Evolutionary conservation across 306 rosid genomes (phyloP).

Genomic region (cucumber (Cucumis sativus)): DNA sequence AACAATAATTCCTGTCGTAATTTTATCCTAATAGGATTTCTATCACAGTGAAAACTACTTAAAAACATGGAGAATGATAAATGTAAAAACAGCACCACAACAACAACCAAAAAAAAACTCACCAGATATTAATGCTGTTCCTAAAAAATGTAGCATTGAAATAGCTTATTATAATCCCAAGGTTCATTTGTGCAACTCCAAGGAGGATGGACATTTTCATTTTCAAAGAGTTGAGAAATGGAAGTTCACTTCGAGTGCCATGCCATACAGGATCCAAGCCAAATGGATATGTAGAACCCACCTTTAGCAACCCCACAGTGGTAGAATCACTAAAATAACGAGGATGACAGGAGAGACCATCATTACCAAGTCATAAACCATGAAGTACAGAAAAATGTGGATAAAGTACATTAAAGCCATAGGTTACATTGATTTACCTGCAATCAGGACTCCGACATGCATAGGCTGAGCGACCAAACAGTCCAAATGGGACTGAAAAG

Average conservation of each 20-base stretch:
- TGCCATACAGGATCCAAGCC: slow-evolving; percentile 99
- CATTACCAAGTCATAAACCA: slow-evolving; percentile 9
- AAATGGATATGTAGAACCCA: slow-evolving; percentile 73
- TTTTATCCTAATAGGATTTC: not conserved
- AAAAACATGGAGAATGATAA: not conserved
- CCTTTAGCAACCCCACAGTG: slow-evolving; percentile 70
- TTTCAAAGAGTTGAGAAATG: slow-evolving; percentile 92
- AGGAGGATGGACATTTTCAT: slow-evolving; percentile 97
- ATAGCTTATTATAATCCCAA: slow-evolving; percentile 79
- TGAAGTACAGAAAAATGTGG: not conserved
- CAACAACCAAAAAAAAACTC: slow-evolving; percentile 11
- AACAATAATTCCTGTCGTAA: not conserved
- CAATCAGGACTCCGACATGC: slow-evolving; percentile 81
- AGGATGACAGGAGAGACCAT: not conserved
- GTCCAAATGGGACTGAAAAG: slow-evolving; percentile 80
- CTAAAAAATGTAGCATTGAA: slow-evolving; percentile 67
- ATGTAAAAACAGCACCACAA: not conserved
- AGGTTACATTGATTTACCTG: slow-evolving; percentile 40
- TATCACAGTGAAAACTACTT: not conserved
- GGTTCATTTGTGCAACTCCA: slow-evolving; percentile 97
- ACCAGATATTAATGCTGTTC: slow-evolving; percentile 67
- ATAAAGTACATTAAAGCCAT: not conserved
- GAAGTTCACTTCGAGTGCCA: slow-evolving; percentile 86
- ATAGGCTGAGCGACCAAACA: slow-evolving; percentile 82
- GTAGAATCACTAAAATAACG: slow-evolving; percentile 54